Base-by-base conservation (phyloP, 2,329 filamentous ascomycete genomes). In the Ceratocystis lukuohia region DNA sequence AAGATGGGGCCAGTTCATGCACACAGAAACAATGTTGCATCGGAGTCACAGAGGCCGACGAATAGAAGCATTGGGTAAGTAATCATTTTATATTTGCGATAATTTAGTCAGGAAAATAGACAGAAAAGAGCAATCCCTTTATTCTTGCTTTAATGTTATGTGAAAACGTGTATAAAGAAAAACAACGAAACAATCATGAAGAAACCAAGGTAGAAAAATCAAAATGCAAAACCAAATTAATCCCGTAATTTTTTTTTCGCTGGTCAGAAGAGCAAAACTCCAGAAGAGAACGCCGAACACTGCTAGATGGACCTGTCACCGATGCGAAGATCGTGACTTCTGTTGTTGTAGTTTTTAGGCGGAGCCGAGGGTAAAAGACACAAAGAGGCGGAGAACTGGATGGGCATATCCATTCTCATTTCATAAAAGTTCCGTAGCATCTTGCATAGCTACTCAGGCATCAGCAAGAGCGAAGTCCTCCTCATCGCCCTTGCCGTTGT, bases 401-500 rank as follows among this genome's bases (percentile, higher is more conserved):
- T 64, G 62, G 65, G 59, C 67, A 68, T 66, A 46, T 66, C 61
- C 64, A 61, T 59, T n/a, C 28, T 45, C 10, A 46, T 30, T 46
- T 46, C 64, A 41, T n/a, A 25, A 65, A 45, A 62, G 15, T 33
- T 12, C 22, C 17, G 5, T 37, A 5, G 30, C 33, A 44, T 46
- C 41, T 15, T 33, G 8, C 44, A 1, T 12, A 5, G 12, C 3
- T 33, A 12, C 17, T 63, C 50, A 64, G 20, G 30, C 63, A 22
- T 64, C 73, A 72, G 77, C 72, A 68, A 79, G 73, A 41, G 75
- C 75, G 50, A 79, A 74, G 71, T 82, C 79, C 74, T 80, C 74
- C 73, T 77, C 85, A 77, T 86, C 83, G 59, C 76, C 78, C 76
- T 82, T 79, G 76, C 84, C 84, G 75, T 79, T 85, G 79, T 86